Base-by-base conservation (phyloP, 2,329 filamentous ascomycete genomes). In the Lizonia empirigonia region DNA sequence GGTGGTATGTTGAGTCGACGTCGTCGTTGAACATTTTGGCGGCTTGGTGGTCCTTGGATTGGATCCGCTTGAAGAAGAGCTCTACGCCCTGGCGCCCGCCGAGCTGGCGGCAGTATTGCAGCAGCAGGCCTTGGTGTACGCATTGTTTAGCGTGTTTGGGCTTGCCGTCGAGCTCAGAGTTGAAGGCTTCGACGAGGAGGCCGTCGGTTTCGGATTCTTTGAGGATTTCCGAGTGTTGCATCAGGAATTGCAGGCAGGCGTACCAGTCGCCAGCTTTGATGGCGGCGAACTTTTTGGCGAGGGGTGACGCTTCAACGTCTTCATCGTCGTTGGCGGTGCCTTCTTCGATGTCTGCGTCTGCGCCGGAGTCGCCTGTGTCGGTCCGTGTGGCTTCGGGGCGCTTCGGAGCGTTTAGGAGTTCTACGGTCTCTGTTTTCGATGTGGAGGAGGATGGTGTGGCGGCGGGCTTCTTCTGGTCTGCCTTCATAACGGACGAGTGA, bases 31-130 rank as follows among this genome's bases (percentile, higher is more conserved):
- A 99, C 35, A 97, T 82, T 35, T 90, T 91, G 65, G 89, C 87
- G 6, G 94, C 95, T 75, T 96, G 88, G 75, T 99, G 93, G 24
- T 88, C 90, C 63, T 85, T 85, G 3, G 89, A 96, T 18, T 89
- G 94, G 72, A 99, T 92, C 50, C 93, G 88, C 77, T 94, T 96
- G 83, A 99, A 99, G 80, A 99, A 99, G 23, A 97, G 77, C 5
- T 85, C 83, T 7, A 97, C 91, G 18, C 93, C 93, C 65, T 97
- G 91, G 59, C 85, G 85, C 53, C 93, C 92, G 55, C 93, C 92
- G 6, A 99, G 81, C 33, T 91, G 88, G 8, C 93, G 85, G 76
- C 94, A 99, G 78, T 99, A 99, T 73, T 99, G 94, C 32, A 99
- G 78, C 10, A 99, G 80, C 13, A 97, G 80, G 3, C 89, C 93